Evolutionary conservation across 1,284 basidiomycete genomes (phyloP).

Genomic region (Vanrija sp.): DNA sequence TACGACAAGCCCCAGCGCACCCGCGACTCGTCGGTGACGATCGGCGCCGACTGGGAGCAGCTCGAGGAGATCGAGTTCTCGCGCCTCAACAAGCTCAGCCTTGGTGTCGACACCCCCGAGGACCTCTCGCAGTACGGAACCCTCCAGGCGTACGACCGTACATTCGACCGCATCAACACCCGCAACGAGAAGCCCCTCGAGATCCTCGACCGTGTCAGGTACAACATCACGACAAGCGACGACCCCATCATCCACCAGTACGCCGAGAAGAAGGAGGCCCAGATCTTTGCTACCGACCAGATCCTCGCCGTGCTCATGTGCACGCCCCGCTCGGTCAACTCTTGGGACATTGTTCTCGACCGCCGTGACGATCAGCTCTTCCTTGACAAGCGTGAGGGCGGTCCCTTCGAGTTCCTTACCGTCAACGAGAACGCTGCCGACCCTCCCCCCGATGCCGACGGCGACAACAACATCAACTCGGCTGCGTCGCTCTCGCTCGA

Average conservation of each 20-base stretch:
- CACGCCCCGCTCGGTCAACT: constrained; percentile 89
- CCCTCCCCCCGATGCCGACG: constrained; percentile 80
- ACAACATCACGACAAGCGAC: constrained; percentile 95
- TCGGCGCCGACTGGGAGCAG: constrained; percentile 87
- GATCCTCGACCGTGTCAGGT: constrained; percentile 89
- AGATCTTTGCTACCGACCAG: constrained; percentile 90
- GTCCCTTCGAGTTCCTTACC: constrained; percentile 92
- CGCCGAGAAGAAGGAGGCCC: constrained; percentile 70
- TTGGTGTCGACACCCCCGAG: constrained; percentile 87
- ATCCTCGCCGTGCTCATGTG: constrained; percentile 97
- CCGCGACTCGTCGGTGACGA: constrained; percentile 90
- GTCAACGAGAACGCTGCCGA: constrained; percentile 99
- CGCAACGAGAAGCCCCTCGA: constrained; percentile 88
- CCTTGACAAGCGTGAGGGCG: constrained; percentile 97
- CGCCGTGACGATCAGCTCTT: constrained; percentile 91
- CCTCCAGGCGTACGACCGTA: constrained; percentile 88
- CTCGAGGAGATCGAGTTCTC: constrained; percentile 97
- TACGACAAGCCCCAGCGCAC: constrained; percentile 90
- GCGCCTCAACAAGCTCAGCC: constrained; percentile 81
- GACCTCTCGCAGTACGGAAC: constrained; percentile 83
- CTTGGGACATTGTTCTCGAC: constrained; percentile 97
- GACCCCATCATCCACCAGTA: constrained; percentile 92
- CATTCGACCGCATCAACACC: constrained; percentile 92
- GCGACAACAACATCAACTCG: constrained; percentile 76
- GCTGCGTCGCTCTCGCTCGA: constrained; percentile 92